These are phyloP conservation scores for Penicillium sp. DNA, from an alignment of 2,329 filamentous ascomycete genomes.

Conservation along the genomic window DNA sequence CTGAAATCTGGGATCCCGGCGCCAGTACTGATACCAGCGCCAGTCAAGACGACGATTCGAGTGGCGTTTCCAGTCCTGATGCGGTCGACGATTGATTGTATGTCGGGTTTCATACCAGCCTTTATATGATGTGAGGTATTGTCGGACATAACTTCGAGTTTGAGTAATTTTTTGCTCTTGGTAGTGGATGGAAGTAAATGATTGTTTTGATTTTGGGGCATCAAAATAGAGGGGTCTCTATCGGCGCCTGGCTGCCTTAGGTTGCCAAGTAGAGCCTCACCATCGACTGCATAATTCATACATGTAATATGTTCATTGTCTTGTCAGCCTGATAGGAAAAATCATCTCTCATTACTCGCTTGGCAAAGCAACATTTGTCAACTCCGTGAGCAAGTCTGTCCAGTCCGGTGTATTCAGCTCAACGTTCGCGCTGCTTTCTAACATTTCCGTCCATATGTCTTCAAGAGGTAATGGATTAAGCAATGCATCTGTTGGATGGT, in stretches of 20 bases:
- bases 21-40: constrained; percentile 66
- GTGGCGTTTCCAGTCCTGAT: constrained; percentile 16
- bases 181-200: background rate
- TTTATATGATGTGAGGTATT: background rate
- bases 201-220: background rate
- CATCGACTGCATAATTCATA: background rate
- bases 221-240: background rate
- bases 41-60: constrained; percentile 43
- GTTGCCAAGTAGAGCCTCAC: background rate
- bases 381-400: constrained; percentile 30
- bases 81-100: constrained; percentile 11
- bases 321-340: background rate
- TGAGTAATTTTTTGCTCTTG: background rate
- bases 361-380: constrained; percentile 23
- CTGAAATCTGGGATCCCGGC: constrained; percentile 78
- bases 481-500: background rate
- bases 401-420: constrained; percentile 27
- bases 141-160: background rate
- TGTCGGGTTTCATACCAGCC: background rate
- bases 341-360: constrained; percentile 6
- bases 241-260: background rate
- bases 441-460: constrained; percentile 33
- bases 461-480: constrained; percentile 21
- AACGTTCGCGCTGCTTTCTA: constrained; percentile 27
- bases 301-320: background rate